Evolutionary conservation across 331 rosid species (phyloP).

Genomic region (Stylosanthes scabra): DNA sequence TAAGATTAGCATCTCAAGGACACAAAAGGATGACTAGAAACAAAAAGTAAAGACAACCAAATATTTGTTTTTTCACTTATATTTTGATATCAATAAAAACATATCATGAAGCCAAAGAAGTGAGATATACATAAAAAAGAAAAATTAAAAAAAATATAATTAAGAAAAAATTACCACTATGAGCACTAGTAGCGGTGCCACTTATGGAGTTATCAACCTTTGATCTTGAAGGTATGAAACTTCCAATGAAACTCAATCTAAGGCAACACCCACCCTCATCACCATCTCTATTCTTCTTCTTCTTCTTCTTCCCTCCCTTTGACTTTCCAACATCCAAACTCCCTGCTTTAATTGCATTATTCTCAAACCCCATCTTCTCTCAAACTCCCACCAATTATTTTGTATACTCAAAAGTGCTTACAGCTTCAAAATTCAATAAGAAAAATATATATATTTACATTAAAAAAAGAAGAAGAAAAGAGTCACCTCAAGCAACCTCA

Average conservation of each 20-base stretch:
- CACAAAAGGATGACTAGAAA: not conserved
- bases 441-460: not conserved
- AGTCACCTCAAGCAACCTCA: conserved; percentile 34
- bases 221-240: conserved; percentile 83
- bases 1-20: conserved; percentile 17
- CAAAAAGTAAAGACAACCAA: not conserved
- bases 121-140: not conserved
- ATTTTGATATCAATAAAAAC: conserved; percentile 12
- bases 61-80: conserved; percentile 10
- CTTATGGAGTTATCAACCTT: conserved; percentile 80
- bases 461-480: not conserved
- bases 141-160: too few species aligned
- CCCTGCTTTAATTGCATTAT: conserved; percentile 66
- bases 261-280: conserved; percentile 44
- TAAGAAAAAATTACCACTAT: conserved; percentile 60
- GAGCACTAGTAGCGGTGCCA: conserved; percentile 49
- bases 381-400: conserved; percentile 29
- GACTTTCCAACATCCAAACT: conserved; percentile 64
- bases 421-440: conserved; percentile 27
- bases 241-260: conserved; percentile 47
- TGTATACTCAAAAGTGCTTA: conserved; percentile 44
- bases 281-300: conserved; percentile 24
- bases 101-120: conserved; percentile 18
- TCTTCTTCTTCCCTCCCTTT: conserved; percentile 46
- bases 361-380: conserved; percentile 71